Evolutionary conservation across 1,284 basidiomycete genomes (phyloP).

Genomic region (Phylloporus gajari): DNA sequence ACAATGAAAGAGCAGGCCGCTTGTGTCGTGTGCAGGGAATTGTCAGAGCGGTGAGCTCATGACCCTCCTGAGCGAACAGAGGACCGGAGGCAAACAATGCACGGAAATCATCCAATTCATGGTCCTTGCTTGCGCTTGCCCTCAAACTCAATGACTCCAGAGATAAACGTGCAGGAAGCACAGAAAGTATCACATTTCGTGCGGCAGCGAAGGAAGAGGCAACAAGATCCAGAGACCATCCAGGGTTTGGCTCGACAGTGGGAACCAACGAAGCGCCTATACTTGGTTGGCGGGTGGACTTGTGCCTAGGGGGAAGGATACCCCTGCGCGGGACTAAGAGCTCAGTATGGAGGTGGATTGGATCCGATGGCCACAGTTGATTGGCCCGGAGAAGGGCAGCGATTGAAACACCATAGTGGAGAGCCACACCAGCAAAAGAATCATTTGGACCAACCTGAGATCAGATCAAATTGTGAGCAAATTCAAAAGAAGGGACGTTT

Average conservation of each 20-base stretch:
- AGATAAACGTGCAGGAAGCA: slow-evolving; percentile 44
- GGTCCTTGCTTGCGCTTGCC: slow-evolving; percentile 43
- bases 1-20: slow-evolving; percentile 3
- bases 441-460: slow-evolving; percentile 75
- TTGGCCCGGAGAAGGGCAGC: slow-evolving; percentile 87
- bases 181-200: slow-evolving; percentile 38
- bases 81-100: not conserved
- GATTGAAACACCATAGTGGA: slow-evolving; percentile 87
- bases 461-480: slow-evolving; percentile 1
- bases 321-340: slow-evolving; percentile 75
- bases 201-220: slow-evolving; percentile 34
- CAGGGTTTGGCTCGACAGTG: slow-evolving; percentile 8
- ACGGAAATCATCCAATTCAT: slow-evolving; percentile 39
- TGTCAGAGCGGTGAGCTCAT: slow-evolving; percentile 30
- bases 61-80: slow-evolving; percentile 13
- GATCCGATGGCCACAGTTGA: slow-evolving; percentile 90
- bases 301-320: slow-evolving; percentile 11
- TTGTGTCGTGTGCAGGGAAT: slow-evolving; percentile 6
- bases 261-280: not conserved
- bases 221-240: slow-evolving; percentile 19
- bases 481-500: not conserved
- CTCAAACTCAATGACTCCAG: slow-evolving; percentile 45
- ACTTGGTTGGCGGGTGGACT: not conserved
- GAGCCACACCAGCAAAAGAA: slow-evolving; percentile 84
- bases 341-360: slow-evolving; percentile 84